These are phyloP conservation scores for Fraxinus albicans DNA, from an alignment of 305 asterid species.

Conservation along the genomic window DNA sequence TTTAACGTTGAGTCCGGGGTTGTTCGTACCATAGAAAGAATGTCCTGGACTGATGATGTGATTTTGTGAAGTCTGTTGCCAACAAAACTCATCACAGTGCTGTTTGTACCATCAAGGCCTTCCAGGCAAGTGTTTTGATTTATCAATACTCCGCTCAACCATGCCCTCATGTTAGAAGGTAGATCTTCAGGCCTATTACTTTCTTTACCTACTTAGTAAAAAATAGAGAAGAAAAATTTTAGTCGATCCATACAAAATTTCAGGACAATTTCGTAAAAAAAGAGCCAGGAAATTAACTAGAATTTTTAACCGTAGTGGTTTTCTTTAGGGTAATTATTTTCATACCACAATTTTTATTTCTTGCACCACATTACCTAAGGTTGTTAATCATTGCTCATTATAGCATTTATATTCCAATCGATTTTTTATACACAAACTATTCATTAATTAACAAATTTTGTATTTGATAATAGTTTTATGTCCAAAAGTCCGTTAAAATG, in stretches of 20 bases:
- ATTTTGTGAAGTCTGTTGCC: constrained; percentile 47
- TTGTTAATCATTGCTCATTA: no score
- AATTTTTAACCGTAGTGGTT: neutral
- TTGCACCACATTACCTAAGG: no score
- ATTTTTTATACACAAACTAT: no score
- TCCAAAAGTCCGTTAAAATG: no score
- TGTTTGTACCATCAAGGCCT: constrained; percentile 72
- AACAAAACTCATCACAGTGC: constrained; percentile 37
- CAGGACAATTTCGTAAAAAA: neutral
- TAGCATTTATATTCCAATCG: no score
- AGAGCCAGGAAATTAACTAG: neutral
- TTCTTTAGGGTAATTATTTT: no score
- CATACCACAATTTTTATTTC: no score
- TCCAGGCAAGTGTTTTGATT: constrained; percentile 87
- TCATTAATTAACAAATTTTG: no score
- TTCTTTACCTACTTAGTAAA: constrained; percentile 32
- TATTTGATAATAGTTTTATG: no score
- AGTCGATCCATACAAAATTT: neutral
- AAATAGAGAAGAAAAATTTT: neutral
- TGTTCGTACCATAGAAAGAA: constrained; percentile 54
- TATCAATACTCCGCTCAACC: constrained; percentile 65
- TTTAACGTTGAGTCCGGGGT: constrained; percentile 9
- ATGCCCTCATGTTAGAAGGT: constrained; percentile 59
- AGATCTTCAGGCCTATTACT: constrained; percentile 46
- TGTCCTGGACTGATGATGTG: constrained; percentile 39